Conservation (phyloP, 1,139 yeast genomes). For the Suhomyces chickasaworum region DNA sequence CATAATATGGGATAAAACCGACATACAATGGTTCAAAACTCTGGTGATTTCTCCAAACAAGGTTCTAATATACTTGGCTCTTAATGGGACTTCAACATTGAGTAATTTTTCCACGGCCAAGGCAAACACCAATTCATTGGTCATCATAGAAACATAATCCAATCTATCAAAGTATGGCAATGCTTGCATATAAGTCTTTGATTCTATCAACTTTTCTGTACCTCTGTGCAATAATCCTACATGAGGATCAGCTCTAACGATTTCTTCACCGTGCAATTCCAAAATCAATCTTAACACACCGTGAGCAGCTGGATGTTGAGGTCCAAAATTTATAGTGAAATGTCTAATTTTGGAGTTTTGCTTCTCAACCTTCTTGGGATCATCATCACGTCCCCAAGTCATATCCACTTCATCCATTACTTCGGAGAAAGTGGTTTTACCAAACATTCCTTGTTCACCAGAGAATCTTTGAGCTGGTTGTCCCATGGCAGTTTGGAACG, state of each 20-base stretch:
- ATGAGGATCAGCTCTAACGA: constrained; percentile 85
- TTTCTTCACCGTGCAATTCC: constrained; percentile 88
- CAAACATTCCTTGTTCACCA: constrained; percentile 36
- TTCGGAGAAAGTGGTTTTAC: constrained; percentile 48
- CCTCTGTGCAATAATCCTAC: constrained; percentile 88
- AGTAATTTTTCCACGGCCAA: constrained; percentile 84
- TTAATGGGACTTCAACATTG: constrained; percentile 80
- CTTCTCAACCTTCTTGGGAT: constrained; percentile 45
- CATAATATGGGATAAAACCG: constrained; percentile 86
- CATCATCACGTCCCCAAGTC: constrained; percentile 50
- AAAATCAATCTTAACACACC: constrained; percentile 86
- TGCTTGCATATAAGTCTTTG: constrained; percentile 83
- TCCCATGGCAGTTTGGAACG: constrained; percentile 42
- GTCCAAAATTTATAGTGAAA: constrained; percentile 88
- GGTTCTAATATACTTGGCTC: constrained; percentile 85
- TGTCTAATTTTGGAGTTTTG: constrained; percentile 71
- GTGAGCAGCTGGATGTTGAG: constrained; percentile 95
- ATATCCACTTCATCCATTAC: constrained; percentile 51
- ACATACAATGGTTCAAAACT: constrained; percentile 82
- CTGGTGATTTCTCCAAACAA: constrained; percentile 88
- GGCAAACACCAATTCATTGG: constrained; percentile 84
- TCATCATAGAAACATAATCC: constrained; percentile 92
- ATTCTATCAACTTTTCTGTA: constrained; percentile 83
- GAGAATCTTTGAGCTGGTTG: constrained; percentile 38
- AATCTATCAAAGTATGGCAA: constrained; percentile 86